Percentiles rank a stretch among this genome's conserved stretches.
phyloP scores from a whole-genome alignment of 495 filamentous ascomycete genomes.

The Astrocystis sublimbata region DNA sequence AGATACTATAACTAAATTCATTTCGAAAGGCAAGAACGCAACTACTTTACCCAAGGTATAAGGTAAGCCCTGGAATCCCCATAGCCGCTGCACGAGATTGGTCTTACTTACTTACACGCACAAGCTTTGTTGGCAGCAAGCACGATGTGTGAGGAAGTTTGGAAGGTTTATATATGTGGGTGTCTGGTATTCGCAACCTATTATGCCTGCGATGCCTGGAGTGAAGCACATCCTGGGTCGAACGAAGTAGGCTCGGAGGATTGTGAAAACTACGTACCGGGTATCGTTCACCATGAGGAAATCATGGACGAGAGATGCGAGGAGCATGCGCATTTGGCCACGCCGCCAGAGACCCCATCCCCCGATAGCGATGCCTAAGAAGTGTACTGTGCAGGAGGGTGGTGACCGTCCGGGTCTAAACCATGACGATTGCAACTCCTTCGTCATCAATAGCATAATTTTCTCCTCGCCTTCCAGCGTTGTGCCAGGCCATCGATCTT shows the following conservation, averaged over 20 bases:
- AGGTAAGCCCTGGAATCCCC: neutral
- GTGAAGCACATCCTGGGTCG: neutral
- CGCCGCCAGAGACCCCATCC: too few relatives aligned
- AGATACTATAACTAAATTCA: too few relatives aligned
- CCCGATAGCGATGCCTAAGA: neutral
- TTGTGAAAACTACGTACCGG: neutral
- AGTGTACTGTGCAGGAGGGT: neutral
- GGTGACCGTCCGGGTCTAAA: neutral
- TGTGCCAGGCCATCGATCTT: conserved; percentile 12
- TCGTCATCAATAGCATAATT: neutral
- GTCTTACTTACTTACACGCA: neutral
- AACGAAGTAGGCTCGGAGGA: neutral
- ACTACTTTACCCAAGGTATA: neutral
- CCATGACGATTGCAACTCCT: neutral
- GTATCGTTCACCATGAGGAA: neutral
- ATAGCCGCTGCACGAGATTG: neutral
- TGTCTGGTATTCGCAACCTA: neutral
- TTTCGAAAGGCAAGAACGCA: too few relatives aligned
- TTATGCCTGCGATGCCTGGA: conserved; percentile 5
- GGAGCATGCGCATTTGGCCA: neutral
- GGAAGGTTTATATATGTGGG: neutral
- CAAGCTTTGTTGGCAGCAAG: neutral
- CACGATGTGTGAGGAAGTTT: conserved; percentile 5
- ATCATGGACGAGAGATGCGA: neutral
- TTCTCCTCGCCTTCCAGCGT: neutral